phyloP scores from a whole-genome alignment of 192 early-diverging fungal species.

The Coemansia reversa region DNA sequence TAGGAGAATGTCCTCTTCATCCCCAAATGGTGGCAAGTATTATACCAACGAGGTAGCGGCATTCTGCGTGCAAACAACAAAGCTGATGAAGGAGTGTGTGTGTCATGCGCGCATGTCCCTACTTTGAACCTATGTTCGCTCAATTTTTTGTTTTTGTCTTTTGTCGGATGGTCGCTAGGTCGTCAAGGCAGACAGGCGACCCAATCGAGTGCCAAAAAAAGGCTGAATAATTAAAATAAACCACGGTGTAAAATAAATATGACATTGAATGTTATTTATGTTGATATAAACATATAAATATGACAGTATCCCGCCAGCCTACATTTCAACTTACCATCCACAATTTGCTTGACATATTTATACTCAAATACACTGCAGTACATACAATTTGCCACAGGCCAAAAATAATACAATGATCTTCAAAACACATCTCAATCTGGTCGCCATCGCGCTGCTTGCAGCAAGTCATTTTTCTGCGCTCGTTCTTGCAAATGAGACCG shows the following conservation, averaged over 20 bases:
- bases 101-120: conserved; percentile 2
- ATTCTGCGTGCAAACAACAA: neutral
- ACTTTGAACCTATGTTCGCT: neutral
- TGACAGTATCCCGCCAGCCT: neutral
- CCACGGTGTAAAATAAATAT: neutral
- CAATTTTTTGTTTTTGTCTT: neutral
- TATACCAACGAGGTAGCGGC: neutral
- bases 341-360: no score
- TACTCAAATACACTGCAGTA: neutral
- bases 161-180: neutral
- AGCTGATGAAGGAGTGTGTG: neutral
- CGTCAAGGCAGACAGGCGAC: neutral
- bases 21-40: neutral
- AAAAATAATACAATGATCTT: conserved; percentile 24
- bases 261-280: neutral
- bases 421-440: conserved; percentile 14
- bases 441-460: conserved; percentile 16
- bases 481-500: conserved; percentile 27
- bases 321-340: no score
- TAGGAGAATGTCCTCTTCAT: neutral
- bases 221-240: neutral
- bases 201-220: neutral
- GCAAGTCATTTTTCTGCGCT: conserved; percentile 4
- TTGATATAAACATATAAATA: neutral
- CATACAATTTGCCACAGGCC: neutral